These are phyloP conservation scores for Wickerhamiella azymoides DNA, from an alignment of 805 yeast genomes.

Conservation along the genomic window DNA sequence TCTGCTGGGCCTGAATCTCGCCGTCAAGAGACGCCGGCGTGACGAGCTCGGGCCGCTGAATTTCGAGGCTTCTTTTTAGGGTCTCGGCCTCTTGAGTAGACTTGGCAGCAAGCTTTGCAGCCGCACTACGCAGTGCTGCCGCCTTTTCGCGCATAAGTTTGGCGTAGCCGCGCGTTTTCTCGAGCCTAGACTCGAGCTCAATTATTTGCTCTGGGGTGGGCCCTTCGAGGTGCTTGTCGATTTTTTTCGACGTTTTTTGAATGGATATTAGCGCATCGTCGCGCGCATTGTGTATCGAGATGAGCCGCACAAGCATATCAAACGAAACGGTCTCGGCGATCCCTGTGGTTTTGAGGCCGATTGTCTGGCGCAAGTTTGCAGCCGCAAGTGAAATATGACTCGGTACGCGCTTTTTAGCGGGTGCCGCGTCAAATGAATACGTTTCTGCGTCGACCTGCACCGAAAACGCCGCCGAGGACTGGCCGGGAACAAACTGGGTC, in stretches of 20 bases:
- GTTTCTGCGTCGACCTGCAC: background rate
- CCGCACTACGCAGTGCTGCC: background rate
- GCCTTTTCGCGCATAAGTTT: background rate
- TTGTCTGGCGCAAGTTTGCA: slow-evolving; percentile 1
- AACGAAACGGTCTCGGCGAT: slow-evolving; percentile 13
- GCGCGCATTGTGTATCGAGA: slow-evolving; percentile 21
- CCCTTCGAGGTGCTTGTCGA: slow-evolving; percentile 12
- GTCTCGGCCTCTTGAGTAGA: background rate
- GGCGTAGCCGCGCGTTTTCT: background rate
- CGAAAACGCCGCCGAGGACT: background rate
- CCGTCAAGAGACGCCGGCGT: background rate
- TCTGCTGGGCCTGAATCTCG: slow-evolving; percentile 12
- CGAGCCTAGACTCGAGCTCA: slow-evolving; percentile 10
- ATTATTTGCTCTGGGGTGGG: slow-evolving; percentile 7
- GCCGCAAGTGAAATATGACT: slow-evolving; percentile 1
- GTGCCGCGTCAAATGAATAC: background rate
- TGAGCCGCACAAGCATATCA: slow-evolving; percentile 21
- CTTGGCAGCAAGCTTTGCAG: background rate
- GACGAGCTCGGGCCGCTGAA: background rate
- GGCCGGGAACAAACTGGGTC: background rate
- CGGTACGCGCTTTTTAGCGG: background rate
- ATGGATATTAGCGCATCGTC: slow-evolving; percentile 21
- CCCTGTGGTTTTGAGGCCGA: background rate
- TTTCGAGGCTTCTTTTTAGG: background rate
- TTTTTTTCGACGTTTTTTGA: slow-evolving; percentile 9